Percentiles rank a stretch among this genome's conserved stretches.
phyloP scores from a whole-genome alignment of 1,139 yeast genomes.

The Yamadazyma buinensis region DNA sequence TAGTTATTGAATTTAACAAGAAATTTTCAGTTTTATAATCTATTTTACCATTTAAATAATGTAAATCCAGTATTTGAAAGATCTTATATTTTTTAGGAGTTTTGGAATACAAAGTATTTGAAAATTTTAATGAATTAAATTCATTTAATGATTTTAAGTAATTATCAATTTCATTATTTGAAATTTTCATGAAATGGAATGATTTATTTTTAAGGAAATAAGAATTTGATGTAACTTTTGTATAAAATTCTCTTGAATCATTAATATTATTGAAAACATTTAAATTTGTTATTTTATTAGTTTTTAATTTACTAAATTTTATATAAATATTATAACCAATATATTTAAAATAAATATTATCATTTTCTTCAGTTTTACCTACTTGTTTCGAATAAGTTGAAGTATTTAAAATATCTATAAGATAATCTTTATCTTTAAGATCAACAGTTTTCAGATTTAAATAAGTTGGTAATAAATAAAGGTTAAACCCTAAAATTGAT shows the following conservation, averaged over 20 bases:
- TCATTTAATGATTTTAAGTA: constrained; percentile 6
- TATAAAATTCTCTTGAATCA: constrained; percentile 16
- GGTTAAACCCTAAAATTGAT: background rate
- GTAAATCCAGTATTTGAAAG: constrained; percentile 40
- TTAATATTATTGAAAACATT: constrained; percentile 20
- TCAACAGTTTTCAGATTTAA: background rate
- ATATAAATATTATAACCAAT: constrained; percentile 4
- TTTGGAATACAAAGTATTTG: no score
- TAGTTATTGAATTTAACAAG: constrained; percentile 25
- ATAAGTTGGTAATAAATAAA: background rate
- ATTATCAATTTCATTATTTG: background rate
- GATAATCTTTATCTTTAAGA: background rate
- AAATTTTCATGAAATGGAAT: constrained; percentile 7
- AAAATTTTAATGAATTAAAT: constrained; percentile 1
- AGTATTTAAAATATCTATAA: constrained; percentile 1
- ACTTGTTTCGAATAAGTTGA: background rate
- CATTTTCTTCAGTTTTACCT: background rate
- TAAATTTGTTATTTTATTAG: constrained; percentile 18
- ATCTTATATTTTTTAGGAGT: constrained; percentile 23
- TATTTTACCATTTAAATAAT: constrained; percentile 24
- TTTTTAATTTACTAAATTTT: constrained; percentile 1
- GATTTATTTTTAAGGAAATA: constrained; percentile 1
- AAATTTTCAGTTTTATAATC: constrained; percentile 21
- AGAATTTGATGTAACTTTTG: constrained; percentile 9
- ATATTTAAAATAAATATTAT: background rate